phyloP scores from a whole-genome alignment of 257 asterid genomes.

The Solanum infundibuliforme region DNA sequence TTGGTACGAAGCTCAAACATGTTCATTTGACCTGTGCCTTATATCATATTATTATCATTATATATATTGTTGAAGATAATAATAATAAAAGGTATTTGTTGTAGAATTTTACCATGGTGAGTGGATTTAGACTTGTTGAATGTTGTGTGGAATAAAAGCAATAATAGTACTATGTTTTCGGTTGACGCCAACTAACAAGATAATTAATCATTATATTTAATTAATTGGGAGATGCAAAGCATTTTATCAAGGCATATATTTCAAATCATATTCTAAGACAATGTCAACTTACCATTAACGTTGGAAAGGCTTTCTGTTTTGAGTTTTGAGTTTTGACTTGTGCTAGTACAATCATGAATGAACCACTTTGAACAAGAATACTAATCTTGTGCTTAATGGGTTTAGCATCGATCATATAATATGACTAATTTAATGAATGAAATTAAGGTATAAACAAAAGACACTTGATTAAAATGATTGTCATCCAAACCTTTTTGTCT shows the following conservation, averaged over 20 bases:
- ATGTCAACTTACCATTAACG: not conserved
- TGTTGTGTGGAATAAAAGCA: not conserved
- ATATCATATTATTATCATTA: too few relatives aligned
- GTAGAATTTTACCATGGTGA: not conserved
- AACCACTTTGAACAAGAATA: not conserved
- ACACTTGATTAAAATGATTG: not conserved
- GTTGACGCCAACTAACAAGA: not conserved
- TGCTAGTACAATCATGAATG: not conserved
- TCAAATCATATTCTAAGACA: not conserved
- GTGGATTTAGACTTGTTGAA: not conserved
- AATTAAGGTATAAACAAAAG: not conserved
- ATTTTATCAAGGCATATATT: not conserved
- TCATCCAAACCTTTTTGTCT: conserved; percentile 2
- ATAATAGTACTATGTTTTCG: not conserved
- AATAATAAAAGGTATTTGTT: not conserved
- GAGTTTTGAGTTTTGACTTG: not conserved
- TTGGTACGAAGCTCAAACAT: not conserved
- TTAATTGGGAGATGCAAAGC: not conserved
- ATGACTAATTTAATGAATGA: not conserved
- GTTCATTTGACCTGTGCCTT: not conserved
- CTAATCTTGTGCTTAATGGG: not conserved
- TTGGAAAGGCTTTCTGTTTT: not conserved
- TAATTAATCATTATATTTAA: not conserved
- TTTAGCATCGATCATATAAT: not conserved
- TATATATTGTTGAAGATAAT: not conserved